These are phyloP conservation scores for Artemisia argyi DNA, from an alignment of 129 eudicot species.

Conservation along the genomic window DNA sequence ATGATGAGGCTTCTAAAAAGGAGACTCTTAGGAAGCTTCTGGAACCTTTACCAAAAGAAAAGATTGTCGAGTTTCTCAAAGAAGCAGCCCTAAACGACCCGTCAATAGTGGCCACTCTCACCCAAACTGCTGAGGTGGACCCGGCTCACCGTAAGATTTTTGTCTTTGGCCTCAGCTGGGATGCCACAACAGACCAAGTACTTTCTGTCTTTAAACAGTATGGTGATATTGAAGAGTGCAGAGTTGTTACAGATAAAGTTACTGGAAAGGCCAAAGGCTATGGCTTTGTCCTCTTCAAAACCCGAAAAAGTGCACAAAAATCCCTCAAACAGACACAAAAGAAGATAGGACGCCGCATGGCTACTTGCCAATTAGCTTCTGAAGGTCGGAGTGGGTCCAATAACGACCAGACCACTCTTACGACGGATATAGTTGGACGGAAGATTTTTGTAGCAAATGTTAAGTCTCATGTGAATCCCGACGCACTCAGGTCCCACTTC, in stretches of 20 bases:
- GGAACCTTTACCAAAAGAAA: conserved; percentile 72
- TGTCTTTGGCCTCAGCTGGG: conserved; percentile 75
- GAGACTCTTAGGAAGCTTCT: conserved; percentile 57
- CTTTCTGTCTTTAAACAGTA: conserved; percentile 47
- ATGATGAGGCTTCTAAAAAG: conserved; percentile 49
- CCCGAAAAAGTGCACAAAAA: conserved; percentile 48
- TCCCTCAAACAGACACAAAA: conserved; percentile 74
- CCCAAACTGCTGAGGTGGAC: conserved; percentile 65
- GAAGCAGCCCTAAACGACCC: conserved; percentile 55
- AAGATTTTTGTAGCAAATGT: conserved; percentile 79
- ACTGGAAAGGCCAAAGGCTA: conserved; percentile 77
- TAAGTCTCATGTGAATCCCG: conserved; percentile 47
- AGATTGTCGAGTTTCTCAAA: conserved; percentile 54
- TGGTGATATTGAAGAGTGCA: conserved; percentile 82
- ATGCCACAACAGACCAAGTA: conserved; percentile 73
- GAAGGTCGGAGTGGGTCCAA: conserved; percentile 46
- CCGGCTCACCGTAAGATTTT: conserved; percentile 79
- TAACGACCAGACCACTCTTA: conserved; percentile 14
- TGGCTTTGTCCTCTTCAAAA: conserved; percentile 73
- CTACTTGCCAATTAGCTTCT: conserved; percentile 84
- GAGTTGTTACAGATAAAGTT: conserved; percentile 57
- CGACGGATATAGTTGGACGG: conserved; percentile 29
- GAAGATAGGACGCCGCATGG: conserved; percentile 62
- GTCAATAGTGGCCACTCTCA: conserved; percentile 33
- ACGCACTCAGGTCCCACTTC: conserved; percentile 45